Evolutionary conservation across 805 yeast genomes (phyloP).

Genomic region (Crinitomyces ghanaensis): DNA sequence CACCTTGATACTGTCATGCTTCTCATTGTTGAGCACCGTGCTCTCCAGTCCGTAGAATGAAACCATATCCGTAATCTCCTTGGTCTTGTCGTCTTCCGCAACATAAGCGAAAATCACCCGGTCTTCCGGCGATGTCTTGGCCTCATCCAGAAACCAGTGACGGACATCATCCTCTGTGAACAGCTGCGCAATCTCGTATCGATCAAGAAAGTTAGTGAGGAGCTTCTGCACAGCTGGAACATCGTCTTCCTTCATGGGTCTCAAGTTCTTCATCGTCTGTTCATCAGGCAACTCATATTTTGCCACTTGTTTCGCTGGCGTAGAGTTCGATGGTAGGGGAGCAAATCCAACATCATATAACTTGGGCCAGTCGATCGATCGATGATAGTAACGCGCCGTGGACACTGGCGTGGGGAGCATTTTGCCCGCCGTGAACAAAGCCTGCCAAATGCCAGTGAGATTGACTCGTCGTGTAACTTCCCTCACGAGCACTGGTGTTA

Average conservation of each 20-base stretch:
- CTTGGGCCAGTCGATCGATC: constrained; percentile 88
- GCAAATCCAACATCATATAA: constrained; percentile 85
- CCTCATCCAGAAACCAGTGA: constrained; percentile 64
- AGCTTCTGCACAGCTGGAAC: constrained; percentile 51
- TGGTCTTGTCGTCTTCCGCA: constrained; percentile 43
- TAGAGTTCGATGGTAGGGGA: constrained; percentile 57
- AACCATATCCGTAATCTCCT: constrained; percentile 69
- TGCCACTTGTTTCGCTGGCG: constrained; percentile 57
- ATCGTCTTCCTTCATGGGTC: constrained; percentile 48
- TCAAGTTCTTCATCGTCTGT: constrained; percentile 42
- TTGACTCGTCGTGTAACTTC: constrained; percentile 93
- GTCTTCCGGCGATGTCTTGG: constrained; percentile 32
- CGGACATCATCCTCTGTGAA: constrained; percentile 57
- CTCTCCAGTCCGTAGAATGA: constrained; percentile 86
- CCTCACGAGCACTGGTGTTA: constrained; percentile 87
- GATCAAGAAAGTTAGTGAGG: constrained; percentile 48
- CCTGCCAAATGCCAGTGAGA: constrained; percentile 81
- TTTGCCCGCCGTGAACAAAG: constrained; percentile 86
- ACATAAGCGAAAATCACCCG: constrained; percentile 69
- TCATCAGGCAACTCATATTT: constrained; percentile 43
- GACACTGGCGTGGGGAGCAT: constrained; percentile 88
- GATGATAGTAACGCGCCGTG: constrained; percentile 81
- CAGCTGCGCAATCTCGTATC: constrained; percentile 62
- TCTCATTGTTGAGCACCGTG: constrained; percentile 54
- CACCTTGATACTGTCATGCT: constrained; percentile 59